Base-by-base conservation (phyloP, 169 alveolate species). In the Cryptosporidium baileyi region DNA sequence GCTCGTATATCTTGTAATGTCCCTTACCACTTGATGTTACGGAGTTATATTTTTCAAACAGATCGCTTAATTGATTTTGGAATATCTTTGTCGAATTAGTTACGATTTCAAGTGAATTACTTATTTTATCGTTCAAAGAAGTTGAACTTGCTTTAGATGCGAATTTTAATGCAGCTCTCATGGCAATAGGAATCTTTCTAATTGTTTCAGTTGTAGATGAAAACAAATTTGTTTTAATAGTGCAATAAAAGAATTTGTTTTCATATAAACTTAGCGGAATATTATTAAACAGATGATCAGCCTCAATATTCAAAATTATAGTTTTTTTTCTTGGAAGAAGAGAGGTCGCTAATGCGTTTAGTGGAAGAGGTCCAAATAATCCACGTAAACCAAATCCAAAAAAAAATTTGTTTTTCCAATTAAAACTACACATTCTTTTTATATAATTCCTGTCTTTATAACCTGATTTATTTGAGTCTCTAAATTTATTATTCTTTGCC, bases 281-380 rank as follows among this genome's bases (percentile, higher is more conserved):
- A 7, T 30, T 28, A 32, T 74, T 74, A 19, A 74, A 74, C 8
- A 54, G 22, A 24, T 52, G 67, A 36, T 74, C 82, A 15, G 82
- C 65, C 32, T 74, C 65, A 17, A 74, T 51, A 54, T 54, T 74
- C 36, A 74, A 38, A 15, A 74, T 74, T 15, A 74, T 74, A 19
- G 82, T 74, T 19, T 60, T 52, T 38, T 59, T 74, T 57, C 82
- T 74, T 36, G 82, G 82, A 24, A 74, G 82, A 9, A 54, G 43
- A 1, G 82, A 74, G 8, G 22, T 54, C 5, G 59, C 7, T 15
- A 74, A 41, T n/a, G 82, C 65, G 36, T 74, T 74, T 28, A 74
- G 47, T 15, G 82, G 82, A 9, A 74, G 34, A 6, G 82, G 67
- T 1, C 82, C 82, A 49, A 11, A 44, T 19, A 30, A 43, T 19